Conservation (phyloP, 179 eudicot species). For the Kewa caespitosa region DNA sequence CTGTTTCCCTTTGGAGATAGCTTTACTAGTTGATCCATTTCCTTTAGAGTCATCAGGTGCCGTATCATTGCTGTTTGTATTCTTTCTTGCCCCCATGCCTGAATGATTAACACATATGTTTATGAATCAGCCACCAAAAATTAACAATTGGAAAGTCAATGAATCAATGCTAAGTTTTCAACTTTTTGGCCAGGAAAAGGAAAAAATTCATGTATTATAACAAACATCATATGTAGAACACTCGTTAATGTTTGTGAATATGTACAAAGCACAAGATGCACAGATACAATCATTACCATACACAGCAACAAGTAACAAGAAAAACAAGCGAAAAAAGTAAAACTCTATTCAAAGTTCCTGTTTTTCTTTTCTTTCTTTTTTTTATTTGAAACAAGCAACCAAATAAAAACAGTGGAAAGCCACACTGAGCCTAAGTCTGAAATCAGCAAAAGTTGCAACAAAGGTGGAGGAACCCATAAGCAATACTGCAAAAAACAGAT, state of each 20-base stretch:
- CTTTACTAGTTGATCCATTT: conserved; percentile 24
- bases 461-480: not conserved
- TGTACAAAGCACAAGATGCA: not conserved
- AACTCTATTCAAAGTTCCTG: too few species aligned
- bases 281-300: not conserved
- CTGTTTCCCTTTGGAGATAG: conserved; percentile 27
- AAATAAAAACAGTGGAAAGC: not conserved
- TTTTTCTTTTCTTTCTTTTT: too few species aligned
- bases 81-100: conserved; percentile 19
- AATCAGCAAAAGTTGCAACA: not conserved
- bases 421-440: not conserved
- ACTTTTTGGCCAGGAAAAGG: not conserved
- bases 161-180: not conserved
- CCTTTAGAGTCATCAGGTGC: conserved; percentile 19
- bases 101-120: not conserved
- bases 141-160: not conserved
- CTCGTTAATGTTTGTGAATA: not conserved
- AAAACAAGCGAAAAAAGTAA: not conserved
- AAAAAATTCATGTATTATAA: not conserved
- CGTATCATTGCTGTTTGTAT: not conserved
- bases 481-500: not conserved
- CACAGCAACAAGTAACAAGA: not conserved
- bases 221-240: not conserved
- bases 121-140: not conserved
- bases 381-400: too few species aligned